Evolutionary conservation across 768 basidiomycete genomes (phyloP), one percentile per base, ranked within the genome.

Genomic region (Tylopilus felleus): DNA sequence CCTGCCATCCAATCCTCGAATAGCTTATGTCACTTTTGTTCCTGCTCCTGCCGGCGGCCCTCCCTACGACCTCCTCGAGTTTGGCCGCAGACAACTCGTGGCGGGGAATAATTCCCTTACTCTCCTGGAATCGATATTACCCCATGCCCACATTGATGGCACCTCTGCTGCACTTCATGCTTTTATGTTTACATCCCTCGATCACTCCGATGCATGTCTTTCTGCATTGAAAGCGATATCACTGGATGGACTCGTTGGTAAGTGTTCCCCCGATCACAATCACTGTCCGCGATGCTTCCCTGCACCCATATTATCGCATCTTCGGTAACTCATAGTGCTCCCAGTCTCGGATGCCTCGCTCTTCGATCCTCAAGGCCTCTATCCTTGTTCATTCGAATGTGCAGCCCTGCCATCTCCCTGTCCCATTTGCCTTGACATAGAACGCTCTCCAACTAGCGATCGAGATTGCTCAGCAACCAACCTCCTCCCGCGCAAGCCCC

Each of bases 221-320:
- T 59, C 63, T 25, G 46, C 64, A 21, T 66, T 85, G 38, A 62
- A 61, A 54, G 57, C 58, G 16, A 63, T 85, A 27, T 63, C 70
- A 27, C 71, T 85, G 36, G 78, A 82, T 48, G 79, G 75, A 3
- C 71, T 88, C 47, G 65, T 66, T 49, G 68, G 86, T 86, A 65
- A 70, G 83, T 75, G 31, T 46, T 39, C 50, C 5, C 19, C 13
- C 9, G 17, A 29, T 38, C 31, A n/a, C 16, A n/a, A 16, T 8
- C 22, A 14, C 45, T 23, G 42, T 14, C 14, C 21, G 16, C 8
- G 33, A 10, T 33, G 21, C 36, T 35, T 38, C 8, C 31, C 6
- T 48, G 46, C 47, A 49, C 61, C 56, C 33, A 21, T 50, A 35
- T 54, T 17, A 14, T 46, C 29, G 35, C 36, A 28, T 45, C 10